Evolutionary conservation across 2,329 filamentous ascomycete species (phyloP).

Genomic region (Knoxdaviesia proteae): DNA sequence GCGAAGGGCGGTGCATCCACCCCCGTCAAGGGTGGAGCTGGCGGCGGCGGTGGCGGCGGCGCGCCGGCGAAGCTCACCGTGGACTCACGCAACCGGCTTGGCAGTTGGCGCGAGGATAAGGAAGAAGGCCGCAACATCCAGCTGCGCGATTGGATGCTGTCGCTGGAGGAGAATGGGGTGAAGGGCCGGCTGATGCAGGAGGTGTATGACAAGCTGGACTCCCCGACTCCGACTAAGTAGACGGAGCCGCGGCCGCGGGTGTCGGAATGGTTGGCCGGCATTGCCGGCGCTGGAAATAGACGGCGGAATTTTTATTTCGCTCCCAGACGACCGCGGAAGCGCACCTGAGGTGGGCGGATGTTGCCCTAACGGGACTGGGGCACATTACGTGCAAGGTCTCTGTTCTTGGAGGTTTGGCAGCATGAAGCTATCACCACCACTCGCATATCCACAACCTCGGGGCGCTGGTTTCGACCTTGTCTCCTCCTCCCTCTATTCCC

Average conservation of each 20-base stretch:
- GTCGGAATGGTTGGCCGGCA: too few species aligned
- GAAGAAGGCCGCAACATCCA: constrained; percentile 63
- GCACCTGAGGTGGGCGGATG: too few species aligned
- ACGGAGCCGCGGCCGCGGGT: too few species aligned
- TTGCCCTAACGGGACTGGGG: too few species aligned
- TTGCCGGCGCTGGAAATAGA: constrained; percentile 8
- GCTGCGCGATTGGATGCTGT: constrained; percentile 60
- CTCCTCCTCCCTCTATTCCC: too few species aligned
- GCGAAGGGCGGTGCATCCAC: constrained; percentile 28
- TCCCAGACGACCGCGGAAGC: too few species aligned
- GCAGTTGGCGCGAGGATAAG: constrained; percentile 60
- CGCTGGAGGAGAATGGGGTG: constrained; percentile 58
- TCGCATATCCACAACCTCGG: too few species aligned
- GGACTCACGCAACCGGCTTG: constrained; percentile 41
- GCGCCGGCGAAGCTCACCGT: constrained; percentile 24
- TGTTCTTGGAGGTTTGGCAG: too few species aligned
- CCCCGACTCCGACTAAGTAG: constrained; percentile 16
- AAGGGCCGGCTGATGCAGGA: constrained; percentile 41
- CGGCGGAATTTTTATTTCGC: not conserved
- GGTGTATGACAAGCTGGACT: constrained; percentile 32
- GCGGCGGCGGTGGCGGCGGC: constrained; percentile 2
- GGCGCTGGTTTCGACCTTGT: too few species aligned
- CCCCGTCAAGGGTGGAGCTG: constrained; percentile 18
- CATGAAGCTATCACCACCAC: too few species aligned
- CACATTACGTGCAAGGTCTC: too few species aligned